Evolutionary conservation across 257 asterid species (phyloP).

Genomic region (Solanum peruvianum): DNA sequence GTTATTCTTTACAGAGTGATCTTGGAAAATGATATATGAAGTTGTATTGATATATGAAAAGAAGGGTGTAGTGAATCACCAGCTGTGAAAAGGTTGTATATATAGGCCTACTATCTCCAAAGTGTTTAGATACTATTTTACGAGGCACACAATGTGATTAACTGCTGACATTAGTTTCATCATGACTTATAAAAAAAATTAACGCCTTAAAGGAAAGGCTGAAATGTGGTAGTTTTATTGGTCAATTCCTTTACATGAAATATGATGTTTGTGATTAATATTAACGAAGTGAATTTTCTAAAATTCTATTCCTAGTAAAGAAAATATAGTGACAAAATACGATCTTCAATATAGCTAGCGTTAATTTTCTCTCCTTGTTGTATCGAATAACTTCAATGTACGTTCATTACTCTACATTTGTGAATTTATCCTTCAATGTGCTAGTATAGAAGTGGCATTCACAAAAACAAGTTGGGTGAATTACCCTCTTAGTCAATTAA

Average conservation of each 20-base stretch:
- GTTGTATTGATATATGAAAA: neutral
- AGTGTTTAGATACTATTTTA: neutral
- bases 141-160: neutral
- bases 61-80: neutral
- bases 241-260: neutral
- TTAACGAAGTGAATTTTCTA: neutral
- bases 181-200: neutral
- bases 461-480: neutral
- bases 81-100: neutral
- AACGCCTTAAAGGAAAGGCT: too few relatives aligned
- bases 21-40: neutral
- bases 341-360: neutral
- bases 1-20: too few relatives aligned
- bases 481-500: too few relatives aligned
- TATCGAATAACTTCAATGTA: neutral
- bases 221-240: too few relatives aligned
- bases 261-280: neutral
- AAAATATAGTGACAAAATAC: too few relatives aligned
- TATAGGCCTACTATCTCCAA: neutral
- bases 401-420: neutral
- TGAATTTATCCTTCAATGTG: neutral
- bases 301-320: neutral
- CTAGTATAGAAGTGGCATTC: neutral
- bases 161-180: neutral
- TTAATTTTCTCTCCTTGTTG: neutral